Evolutionary conservation across 2,329 filamentous ascomycete species (phyloP), one percentile per base, ranked within the genome.

Genomic region (Arthrobotrys conoides): DNA sequence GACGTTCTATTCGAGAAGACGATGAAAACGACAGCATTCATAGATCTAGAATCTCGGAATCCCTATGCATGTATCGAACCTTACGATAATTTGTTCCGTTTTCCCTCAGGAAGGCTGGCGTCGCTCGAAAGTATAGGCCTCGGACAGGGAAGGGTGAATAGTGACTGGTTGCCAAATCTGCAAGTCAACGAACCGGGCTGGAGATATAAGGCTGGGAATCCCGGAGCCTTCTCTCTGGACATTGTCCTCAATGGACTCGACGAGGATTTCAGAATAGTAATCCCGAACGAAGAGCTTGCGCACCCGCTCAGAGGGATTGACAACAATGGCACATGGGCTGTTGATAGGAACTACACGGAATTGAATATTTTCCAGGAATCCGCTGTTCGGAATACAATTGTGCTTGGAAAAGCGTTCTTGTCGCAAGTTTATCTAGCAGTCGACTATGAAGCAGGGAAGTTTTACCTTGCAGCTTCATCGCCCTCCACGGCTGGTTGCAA

Each of bases 21-120:
- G 1, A 67, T 30, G 41, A 63, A 57, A 30, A 30, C 73, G 8
- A 67, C 73, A 1, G 27, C 73, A 5, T 77, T 77, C 49, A 77
- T 77, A 30, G 73, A 77, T 38, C 71, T 77, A 67, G 67, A 77
- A n/a, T 64, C 73, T 27, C 65, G 67, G 22, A 77, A 77, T 20
- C 67, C 73, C 1, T 77, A 77, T 27, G 73, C 73, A 6, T 77
- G 73, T 61, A 77, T 77, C n/a, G 73, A 77, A 51, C 73, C 73
- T 36, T 77, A 77, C 44, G 73, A 77, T 5, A 71, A 65, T 41
- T 55, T 77, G 20, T 77, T 77, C 41, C 49, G 73, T 36, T 77
- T 77, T 27, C 73, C 73, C 2, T 55, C 73, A 14, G 73, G 66
- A 22, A 66, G 73, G 38, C 44, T 77, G 2, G 59, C 67, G 16